Conservation (phyloP, 192 early-diverging fungal genomes). For the Coemansia sp. region DNA sequence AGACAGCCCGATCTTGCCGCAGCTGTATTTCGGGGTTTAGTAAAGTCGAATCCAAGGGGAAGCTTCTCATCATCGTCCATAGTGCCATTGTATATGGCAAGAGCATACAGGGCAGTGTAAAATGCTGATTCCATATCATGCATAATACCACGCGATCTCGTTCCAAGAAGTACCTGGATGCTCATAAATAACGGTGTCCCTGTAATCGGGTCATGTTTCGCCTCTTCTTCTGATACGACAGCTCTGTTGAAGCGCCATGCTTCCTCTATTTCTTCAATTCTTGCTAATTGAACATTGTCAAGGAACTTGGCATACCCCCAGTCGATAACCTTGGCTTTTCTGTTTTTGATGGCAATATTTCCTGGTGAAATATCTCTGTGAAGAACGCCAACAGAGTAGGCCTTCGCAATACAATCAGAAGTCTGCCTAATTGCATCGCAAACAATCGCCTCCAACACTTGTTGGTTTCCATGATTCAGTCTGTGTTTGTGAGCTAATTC, state of each 20-base stretch:
- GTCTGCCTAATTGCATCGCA: slow-evolving; percentile 1
- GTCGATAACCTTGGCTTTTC: slow-evolving; percentile 6
- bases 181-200: too few species aligned
- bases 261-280: neutral
- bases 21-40: neutral
- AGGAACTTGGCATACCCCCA: slow-evolving; percentile 15
- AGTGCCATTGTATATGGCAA: neutral
- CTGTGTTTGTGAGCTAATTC: neutral
- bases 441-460: neutral
- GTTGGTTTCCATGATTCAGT: neutral
- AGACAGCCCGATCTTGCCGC: neutral
- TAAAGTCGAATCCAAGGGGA: neutral
- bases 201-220: neutral
- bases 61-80: too few species aligned
- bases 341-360: slow-evolving; percentile 8
- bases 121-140: slow-evolving; percentile 14
- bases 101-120: slow-evolving; percentile 3
- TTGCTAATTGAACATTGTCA: too few species aligned
- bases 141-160: neutral
- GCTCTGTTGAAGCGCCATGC: neutral
- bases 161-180: neutral
- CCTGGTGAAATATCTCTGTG: slow-evolving; percentile 16
- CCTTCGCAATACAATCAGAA: slow-evolving; percentile 4
- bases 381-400: slow-evolving; percentile 3
- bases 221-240: neutral